Evolutionary conservation across 148 eudicot genomes (phyloP).

Genomic region (Gaultheria prostrata): DNA sequence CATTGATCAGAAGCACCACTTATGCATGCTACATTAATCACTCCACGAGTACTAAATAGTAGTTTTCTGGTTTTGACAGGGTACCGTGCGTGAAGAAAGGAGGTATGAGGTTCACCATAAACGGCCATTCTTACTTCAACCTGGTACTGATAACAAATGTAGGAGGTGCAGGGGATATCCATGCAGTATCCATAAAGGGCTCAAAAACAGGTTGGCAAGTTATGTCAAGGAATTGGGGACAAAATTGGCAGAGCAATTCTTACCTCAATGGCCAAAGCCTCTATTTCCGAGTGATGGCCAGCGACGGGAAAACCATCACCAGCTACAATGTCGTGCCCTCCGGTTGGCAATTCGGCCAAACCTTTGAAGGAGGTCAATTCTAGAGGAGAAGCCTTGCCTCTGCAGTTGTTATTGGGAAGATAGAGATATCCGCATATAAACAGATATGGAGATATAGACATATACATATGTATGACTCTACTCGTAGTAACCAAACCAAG

Average conservation of each 20-base stretch:
- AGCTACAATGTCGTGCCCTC: slow-evolving; percentile 30
- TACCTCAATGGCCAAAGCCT: slow-evolving; percentile 37
- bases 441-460: not conserved
- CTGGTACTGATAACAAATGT: slow-evolving; percentile 48
- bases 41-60: not conserved
- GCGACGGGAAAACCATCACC: slow-evolving; percentile 37
- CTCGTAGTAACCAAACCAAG: not conserved
- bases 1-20: not conserved
- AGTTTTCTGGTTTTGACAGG: slow-evolving; percentile 18
- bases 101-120: slow-evolving; percentile 49
- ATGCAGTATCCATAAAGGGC: slow-evolving; percentile 33
- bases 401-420: not conserved
- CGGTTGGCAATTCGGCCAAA: slow-evolving; percentile 47
- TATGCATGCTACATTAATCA: not conserved
- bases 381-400: not conserved
- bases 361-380: slow-evolving; percentile 39
- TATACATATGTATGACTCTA: not conserved
- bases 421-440: too few species aligned
- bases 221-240: slow-evolving; percentile 55
- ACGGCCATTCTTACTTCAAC: slow-evolving; percentile 50
- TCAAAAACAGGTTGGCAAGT: slow-evolving; percentile 36
- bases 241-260: slow-evolving; percentile 49
- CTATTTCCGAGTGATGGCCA: slow-evolving; percentile 34
- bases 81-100: slow-evolving; percentile 49
- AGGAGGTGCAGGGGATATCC: slow-evolving; percentile 48